Conservation (phyloP, 1,284 basidiomycete species). For the Ustilago sp. region DNA sequence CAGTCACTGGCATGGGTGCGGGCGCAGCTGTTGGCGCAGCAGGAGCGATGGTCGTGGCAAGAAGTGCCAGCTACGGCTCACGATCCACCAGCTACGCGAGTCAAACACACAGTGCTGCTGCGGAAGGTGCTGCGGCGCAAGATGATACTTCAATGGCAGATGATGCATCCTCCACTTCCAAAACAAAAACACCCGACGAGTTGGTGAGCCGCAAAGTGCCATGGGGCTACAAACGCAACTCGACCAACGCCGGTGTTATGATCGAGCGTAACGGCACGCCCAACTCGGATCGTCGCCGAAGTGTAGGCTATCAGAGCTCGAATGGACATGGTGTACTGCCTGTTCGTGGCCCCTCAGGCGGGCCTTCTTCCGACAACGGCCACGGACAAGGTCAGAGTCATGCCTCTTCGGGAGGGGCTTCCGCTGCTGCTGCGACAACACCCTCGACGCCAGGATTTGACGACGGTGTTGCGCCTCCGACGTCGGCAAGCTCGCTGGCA, state of each 20-base stretch:
- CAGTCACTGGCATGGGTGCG: conserved; percentile 5
- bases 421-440: conserved; percentile 1
- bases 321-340: conserved; percentile 33
- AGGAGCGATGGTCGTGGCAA: conserved; percentile 10
- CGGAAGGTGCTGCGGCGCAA: conserved; percentile 8
- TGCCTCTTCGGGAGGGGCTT: background rate
- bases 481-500: conserved; percentile 11
- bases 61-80: conserved; percentile 31
- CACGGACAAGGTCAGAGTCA: conserved; percentile 6
- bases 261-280: conserved; percentile 41
- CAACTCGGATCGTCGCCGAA: conserved; percentile 40
- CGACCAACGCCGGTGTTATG: conserved; percentile 19
- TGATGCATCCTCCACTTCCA: conserved; percentile 33
- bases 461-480: conserved; percentile 4
- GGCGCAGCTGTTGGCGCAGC: conserved; percentile 12
- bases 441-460: conserved; percentile 6
- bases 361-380: conserved; percentile 21
- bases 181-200: conserved; percentile 30
- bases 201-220: conserved; percentile 61
- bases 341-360: conserved; percentile 7
- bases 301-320: conserved; percentile 41
- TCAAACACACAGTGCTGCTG: conserved; percentile 20
- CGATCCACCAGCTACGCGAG: conserved; percentile 37
- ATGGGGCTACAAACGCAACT: conserved; percentile 57
- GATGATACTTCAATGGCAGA: conserved; percentile 20